Evolutionary conservation across 768 basidiomycete species (phyloP), one percentile per base, ranked within the genome.

Genomic region (Termitomyces sp.): DNA sequence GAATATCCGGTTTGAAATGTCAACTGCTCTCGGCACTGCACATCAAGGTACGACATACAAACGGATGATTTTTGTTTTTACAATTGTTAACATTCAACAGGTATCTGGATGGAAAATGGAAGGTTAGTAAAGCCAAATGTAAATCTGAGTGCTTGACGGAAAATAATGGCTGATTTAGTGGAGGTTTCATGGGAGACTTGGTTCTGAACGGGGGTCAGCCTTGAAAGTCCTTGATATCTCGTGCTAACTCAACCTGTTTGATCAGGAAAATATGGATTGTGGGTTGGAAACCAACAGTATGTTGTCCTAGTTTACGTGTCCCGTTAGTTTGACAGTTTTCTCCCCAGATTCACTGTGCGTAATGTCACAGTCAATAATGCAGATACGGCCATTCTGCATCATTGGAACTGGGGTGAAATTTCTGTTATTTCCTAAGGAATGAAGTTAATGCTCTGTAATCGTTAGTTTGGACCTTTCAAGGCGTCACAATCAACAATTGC

Each of bases 281-380:
- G 80, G 77, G 86, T 86, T 48, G 90, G 90, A 41, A 91, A 90
- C 62, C 90, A 92, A 70, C 90, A 91, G 79, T 88, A 64, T 59
- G 80, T 57, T 41, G 17, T 29, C 12, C 4, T 46, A 14, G 11
- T 29, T 9, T 12, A 23, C 38, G n/a, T 41, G 14, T 4, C 29
- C 3, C 31, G 32, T 46, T 3, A 21, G 32, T 12, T 55, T 38
- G 29, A 42, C 44, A 2, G 10, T 3, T 53, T 27, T 25, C 5
- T 41, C 2, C 54, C 14, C 50, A 79, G 78, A 59, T 83, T 86
- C 59, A 86, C 85, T 5, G 84, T 86, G 25, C 80, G 86, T 29
- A 87, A 86, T 64, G 65, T 86, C 56, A 82, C 79, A 16, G 79
- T 73, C 48, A 69, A 69, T 32, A 67, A 71, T 38, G 63, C 65